Percentiles rank a stretch among this genome's conserved stretches.
Conservation (phyloP, 192 early-diverging fungal species). For the Gryganskiella cystojenkinii region DNA sequence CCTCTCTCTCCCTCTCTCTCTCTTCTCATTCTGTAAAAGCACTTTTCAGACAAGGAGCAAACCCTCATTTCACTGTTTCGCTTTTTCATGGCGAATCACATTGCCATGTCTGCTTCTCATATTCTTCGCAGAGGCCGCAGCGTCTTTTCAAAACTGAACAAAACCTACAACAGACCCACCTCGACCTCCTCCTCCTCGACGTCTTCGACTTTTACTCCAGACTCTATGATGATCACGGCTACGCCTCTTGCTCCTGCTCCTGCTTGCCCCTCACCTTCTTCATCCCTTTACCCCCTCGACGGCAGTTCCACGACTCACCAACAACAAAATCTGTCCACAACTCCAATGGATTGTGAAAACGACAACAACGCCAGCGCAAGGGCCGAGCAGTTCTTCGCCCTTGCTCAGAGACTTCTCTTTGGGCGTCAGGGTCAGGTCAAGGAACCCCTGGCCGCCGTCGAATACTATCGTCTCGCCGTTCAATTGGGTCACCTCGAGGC, state of each 20-base stretch:
- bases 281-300: too few relatives aligned
- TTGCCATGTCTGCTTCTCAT: constrained; percentile 45
- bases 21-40: background rate
- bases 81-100: constrained; percentile 19
- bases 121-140: constrained; percentile 45
- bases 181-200: constrained; percentile 6
- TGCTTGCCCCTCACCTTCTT: constrained; percentile 3
- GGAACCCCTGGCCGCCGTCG: constrained; percentile 61
- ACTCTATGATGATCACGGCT: too few relatives aligned
- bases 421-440: constrained; percentile 56
- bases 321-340: background rate
- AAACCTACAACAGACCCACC: constrained; percentile 33
- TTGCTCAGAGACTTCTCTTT: constrained; percentile 59
- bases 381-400: constrained; percentile 37
- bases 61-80: background rate
- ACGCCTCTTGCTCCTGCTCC: too few relatives aligned
- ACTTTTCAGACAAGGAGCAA: background rate
- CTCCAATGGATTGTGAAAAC: background rate
- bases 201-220: constrained; percentile 1
- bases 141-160: constrained; percentile 53
- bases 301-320: too few relatives aligned
- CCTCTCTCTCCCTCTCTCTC: background rate
- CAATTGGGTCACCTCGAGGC: constrained; percentile 55
- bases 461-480: constrained; percentile 67
- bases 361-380: constrained; percentile 18